These are phyloP conservation scores for Exophiala lecanii-corni DNA, from an alignment of 2,329 filamentous ascomycete genomes.

Conservation along the genomic window DNA sequence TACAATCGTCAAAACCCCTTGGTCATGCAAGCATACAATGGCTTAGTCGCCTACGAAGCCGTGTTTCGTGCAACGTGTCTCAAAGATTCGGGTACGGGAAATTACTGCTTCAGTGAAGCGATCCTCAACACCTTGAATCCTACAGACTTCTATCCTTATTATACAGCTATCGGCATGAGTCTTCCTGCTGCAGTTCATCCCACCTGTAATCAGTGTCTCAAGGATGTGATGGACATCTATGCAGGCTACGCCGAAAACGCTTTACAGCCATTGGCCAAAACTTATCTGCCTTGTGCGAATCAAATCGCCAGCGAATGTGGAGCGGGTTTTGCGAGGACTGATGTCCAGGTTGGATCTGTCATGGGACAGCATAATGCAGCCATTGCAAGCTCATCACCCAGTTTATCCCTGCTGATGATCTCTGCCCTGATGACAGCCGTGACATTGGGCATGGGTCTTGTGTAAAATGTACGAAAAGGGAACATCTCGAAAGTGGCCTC, in stretches of 20 bases:
- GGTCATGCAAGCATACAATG: slow-evolving; percentile 69
- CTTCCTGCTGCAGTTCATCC: slow-evolving; percentile 66
- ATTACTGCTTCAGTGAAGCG: slow-evolving; percentile 78
- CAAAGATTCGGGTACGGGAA: slow-evolving; percentile 57
- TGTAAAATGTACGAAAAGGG: too few species aligned
- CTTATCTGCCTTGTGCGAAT: slow-evolving; percentile 67
- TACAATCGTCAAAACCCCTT: slow-evolving; percentile 62
- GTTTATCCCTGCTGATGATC: too few species aligned
- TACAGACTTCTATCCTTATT: slow-evolving; percentile 77
- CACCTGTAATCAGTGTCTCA: slow-evolving; percentile 69
- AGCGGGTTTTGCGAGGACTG: slow-evolving; percentile 48
- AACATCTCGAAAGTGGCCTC: too few species aligned
- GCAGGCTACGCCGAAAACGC: slow-evolving; percentile 63
- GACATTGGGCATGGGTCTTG: too few species aligned
- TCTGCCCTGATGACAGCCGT: too few species aligned
- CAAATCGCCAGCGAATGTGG: slow-evolving; percentile 66
- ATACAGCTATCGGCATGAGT: slow-evolving; percentile 69
- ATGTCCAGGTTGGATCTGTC: slow-evolving; percentile 31
- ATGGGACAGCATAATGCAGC: background rate
- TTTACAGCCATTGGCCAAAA: slow-evolving; percentile 60
- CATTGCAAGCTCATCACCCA: too few species aligned
- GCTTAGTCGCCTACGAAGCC: slow-evolving; percentile 70
- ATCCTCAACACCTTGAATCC: slow-evolving; percentile 69
- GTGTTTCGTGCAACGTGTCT: slow-evolving; percentile 80
- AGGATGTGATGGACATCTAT: slow-evolving; percentile 78